A percentile compares a stretch with the other conserved stretches of the same genome.
phyloP scores from a whole-genome alignment of 208 protist genomes.

The Borovskyia barvae region DNA sequence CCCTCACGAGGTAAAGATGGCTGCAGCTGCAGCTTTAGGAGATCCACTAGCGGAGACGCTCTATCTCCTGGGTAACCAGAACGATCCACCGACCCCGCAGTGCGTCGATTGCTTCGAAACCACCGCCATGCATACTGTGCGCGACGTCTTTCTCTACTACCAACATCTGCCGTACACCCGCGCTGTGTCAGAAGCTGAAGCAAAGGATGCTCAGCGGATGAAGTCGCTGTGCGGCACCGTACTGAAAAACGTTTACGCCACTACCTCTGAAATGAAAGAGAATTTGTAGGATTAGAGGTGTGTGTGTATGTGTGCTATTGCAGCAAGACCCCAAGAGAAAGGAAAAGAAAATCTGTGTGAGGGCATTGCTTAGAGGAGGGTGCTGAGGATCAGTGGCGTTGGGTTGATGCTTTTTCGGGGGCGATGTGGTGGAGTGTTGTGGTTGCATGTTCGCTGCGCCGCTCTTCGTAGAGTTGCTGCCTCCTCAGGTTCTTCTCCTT shows the following conservation, averaged over 20 bases:
- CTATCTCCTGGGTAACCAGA: slow-evolving; percentile 13
- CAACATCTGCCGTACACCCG: slow-evolving; percentile 38
- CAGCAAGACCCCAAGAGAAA: too few species aligned
- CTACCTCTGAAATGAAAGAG: slow-evolving; percentile 16
- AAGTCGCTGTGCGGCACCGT: slow-evolving; percentile 57
- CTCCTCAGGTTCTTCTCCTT: too few species aligned
- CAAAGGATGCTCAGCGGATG: slow-evolving; percentile 39
- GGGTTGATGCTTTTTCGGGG: too few species aligned
- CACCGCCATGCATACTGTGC: slow-evolving; percentile 45
- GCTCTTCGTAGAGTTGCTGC: too few species aligned
- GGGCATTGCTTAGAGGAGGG: too few species aligned
- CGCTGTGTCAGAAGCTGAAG: slow-evolving; percentile 42
- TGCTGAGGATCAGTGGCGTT: too few species aligned
- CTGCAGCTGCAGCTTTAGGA: slow-evolving; percentile 11
- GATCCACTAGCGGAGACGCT: slow-evolving; percentile 20
- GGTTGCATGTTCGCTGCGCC: too few species aligned
- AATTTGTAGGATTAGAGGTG: not conserved
- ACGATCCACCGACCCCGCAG: not conserved
- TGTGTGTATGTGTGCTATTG: not conserved
- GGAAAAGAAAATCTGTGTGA: too few species aligned
- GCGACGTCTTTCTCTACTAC: slow-evolving; percentile 45
- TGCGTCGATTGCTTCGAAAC: slow-evolving; percentile 27
- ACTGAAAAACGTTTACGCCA: slow-evolving; percentile 55
- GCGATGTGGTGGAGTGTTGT: not conserved
- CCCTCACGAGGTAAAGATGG: slow-evolving; percentile 13